Evolutionary conservation across 768 basidiomycete genomes (phyloP).

Genomic region (Crucibulum laeve): DNA sequence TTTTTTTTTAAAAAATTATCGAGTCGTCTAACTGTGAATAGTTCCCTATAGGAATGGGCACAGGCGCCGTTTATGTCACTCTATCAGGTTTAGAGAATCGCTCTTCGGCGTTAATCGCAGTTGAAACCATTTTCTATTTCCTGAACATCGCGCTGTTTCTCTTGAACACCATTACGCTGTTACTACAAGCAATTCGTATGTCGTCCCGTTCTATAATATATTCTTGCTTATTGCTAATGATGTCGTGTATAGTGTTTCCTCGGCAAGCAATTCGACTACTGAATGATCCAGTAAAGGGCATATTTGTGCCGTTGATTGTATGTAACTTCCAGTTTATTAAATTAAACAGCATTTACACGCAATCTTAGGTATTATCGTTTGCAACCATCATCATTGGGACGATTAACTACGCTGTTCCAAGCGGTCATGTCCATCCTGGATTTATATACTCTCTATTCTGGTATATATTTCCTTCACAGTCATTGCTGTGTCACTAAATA

Average conservation of each 20-base stretch:
- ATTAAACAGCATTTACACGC: too few relatives aligned
- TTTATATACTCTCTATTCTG: conserved; percentile 41
- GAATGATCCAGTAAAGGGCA: conserved; percentile 39
- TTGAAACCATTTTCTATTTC: conserved; percentile 43
- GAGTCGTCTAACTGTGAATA: conserved; percentile 9
- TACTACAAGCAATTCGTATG: conserved; percentile 38
- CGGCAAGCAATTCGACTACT: conserved; percentile 35
- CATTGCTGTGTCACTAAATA: neutral
- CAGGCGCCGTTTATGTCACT: conserved; percentile 45
- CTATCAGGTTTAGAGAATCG: conserved; percentile 34
- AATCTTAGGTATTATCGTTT: conserved; percentile 46
- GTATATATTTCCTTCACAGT: conserved; percentile 16
- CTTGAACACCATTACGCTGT: conserved; percentile 35
- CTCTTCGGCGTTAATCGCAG: conserved; percentile 21
- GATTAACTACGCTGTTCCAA: conserved; percentile 39
- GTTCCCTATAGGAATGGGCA: conserved; percentile 49
- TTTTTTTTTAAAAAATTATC: neutral
- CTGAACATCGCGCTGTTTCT: conserved; percentile 39
- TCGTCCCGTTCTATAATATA: neutral
- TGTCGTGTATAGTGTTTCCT: conserved; percentile 32
- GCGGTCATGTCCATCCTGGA: conserved; percentile 25
- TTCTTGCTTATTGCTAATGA: neutral
- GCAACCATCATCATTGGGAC: conserved; percentile 46
- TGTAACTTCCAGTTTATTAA: too few relatives aligned
- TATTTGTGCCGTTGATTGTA: conserved; percentile 34